phyloP scores from a whole-genome alignment of 192 early-diverging fungal species.

The Kickxella alabastrina region DNA sequence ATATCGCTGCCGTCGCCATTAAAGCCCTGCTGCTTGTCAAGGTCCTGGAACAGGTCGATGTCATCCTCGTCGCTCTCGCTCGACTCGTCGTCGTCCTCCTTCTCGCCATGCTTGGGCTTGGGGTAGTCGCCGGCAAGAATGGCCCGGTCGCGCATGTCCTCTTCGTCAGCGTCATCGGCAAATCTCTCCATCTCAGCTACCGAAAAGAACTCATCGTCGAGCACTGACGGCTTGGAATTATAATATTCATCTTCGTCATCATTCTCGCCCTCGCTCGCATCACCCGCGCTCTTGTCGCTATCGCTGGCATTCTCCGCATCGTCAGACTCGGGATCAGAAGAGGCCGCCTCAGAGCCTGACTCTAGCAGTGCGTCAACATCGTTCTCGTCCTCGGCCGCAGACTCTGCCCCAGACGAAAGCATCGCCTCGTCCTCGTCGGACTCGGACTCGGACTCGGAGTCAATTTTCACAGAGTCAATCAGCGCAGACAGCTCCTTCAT shows the following conservation, averaged over 20 bases:
- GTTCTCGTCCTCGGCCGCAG: conserved; percentile 28
- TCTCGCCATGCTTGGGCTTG: conserved; percentile 48
- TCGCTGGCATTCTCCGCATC: conserved; percentile 43
- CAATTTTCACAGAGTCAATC: conserved; percentile 41
- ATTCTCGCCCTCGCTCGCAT: conserved; percentile 33
- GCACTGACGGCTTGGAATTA: conserved; percentile 51
- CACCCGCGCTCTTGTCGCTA: conserved; percentile 42
- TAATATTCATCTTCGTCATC: conserved; percentile 14
- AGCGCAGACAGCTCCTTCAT: conserved; percentile 51
- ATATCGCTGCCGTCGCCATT: conserved; percentile 63
- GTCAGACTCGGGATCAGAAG: conserved; percentile 25
- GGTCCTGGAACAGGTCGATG: conserved; percentile 54
- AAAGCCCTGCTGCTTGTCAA: conserved; percentile 56
- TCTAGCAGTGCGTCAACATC: conserved; percentile 13
- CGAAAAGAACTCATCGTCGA: conserved; percentile 95
- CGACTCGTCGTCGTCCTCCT: conserved; percentile 56
- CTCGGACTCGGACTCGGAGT: conserved; percentile 31
- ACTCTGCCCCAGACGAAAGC: conserved; percentile 43
- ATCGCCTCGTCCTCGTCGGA: conserved; percentile 29
- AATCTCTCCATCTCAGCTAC: conserved; percentile 83
- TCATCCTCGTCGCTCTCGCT: conserved; percentile 37
- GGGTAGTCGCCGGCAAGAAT: conserved; percentile 52
- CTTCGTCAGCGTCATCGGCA: conserved; percentile 68
- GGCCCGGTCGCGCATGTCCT: conserved; percentile 50
- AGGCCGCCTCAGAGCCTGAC: conserved; percentile 42